Conservation (phyloP, 2,329 filamentous ascomycete genomes). For the Kalmusia sp. region DNA sequence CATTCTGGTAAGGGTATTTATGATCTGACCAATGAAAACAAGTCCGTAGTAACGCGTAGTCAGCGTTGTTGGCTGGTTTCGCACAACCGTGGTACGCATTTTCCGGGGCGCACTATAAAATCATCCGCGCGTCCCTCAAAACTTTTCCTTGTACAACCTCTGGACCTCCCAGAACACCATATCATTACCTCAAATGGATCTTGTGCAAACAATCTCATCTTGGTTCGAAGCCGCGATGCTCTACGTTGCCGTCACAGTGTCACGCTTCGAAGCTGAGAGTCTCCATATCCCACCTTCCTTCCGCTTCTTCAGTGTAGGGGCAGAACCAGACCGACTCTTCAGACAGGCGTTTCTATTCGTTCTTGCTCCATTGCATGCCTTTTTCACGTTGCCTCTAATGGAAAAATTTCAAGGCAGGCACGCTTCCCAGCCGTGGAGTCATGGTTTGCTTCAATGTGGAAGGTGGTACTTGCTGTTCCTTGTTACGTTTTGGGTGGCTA, state of each 20-base stretch:
- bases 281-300: conserved; percentile 11
- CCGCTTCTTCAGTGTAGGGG: conserved; percentile 13
- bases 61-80: too few relatives aligned
- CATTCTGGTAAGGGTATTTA: too few relatives aligned
- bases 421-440: not conserved
- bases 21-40: too few relatives aligned
- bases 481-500: too few relatives aligned
- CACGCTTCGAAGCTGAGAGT: conserved; percentile 9
- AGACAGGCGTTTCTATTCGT: conserved; percentile 1
- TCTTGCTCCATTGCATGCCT: conserved; percentile 4
- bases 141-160: too few relatives aligned
- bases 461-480: too few relatives aligned
- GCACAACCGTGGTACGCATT: too few relatives aligned
- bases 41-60: too few relatives aligned
- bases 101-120: too few relatives aligned
- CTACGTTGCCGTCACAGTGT: conserved; percentile 2
- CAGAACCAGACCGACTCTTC: conserved; percentile 7
- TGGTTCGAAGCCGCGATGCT: conserved; percentile 1
- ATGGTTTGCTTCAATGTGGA: not conserved
- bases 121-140: too few relatives aligned
- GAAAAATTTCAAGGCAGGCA: not conserved
- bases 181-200: not conserved
- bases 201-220: not conserved
- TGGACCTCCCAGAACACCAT: too few relatives aligned
- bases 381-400: conserved; percentile 3